Evolutionary conservation across 768 basidiomycete genomes (phyloP).

Genomic region (Leccinum obscurum): DNA sequence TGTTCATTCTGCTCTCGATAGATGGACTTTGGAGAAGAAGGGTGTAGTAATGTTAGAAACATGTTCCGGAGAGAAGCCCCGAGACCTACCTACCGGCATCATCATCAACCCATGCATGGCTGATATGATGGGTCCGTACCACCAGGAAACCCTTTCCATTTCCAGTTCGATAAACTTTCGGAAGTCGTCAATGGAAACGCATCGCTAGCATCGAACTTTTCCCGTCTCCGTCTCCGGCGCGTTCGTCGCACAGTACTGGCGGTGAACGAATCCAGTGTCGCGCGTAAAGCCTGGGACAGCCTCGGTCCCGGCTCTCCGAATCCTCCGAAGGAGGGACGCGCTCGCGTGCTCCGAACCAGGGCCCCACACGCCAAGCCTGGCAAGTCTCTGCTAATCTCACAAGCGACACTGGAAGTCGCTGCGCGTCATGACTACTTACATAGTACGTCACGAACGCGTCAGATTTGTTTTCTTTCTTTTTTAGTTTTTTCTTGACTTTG

Average conservation of each 20-base stretch:
- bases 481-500: neutral
- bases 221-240: neutral
- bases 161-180: slow-evolving; percentile 2
- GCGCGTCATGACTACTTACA: neutral
- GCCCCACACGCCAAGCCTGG: neutral
- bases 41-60: neutral
- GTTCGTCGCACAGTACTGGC: neutral
- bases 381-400: slow-evolving; percentile 1
- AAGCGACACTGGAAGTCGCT: neutral
- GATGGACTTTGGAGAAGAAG: slow-evolving; percentile 17
- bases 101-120: slow-evolving; percentile 4
- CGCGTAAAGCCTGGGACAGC: neutral
- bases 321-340: neutral
- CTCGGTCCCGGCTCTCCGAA: neutral
- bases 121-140: neutral
- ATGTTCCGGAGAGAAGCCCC: slow-evolving; percentile 9
- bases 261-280: too few species aligned
- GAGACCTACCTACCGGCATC: slow-evolving; percentile 8
- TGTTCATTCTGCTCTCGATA: neutral
- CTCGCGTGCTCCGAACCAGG: neutral
- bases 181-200: neutral
- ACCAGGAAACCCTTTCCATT: slow-evolving; percentile 1
- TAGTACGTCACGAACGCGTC: neutral
- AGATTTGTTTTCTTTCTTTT: neutral
- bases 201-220: neutral